Evolutionary conservation across 106 monocot genomes (phyloP), one percentile per base, ranked within the genome.

Genomic region (Dioscorea alata): DNA sequence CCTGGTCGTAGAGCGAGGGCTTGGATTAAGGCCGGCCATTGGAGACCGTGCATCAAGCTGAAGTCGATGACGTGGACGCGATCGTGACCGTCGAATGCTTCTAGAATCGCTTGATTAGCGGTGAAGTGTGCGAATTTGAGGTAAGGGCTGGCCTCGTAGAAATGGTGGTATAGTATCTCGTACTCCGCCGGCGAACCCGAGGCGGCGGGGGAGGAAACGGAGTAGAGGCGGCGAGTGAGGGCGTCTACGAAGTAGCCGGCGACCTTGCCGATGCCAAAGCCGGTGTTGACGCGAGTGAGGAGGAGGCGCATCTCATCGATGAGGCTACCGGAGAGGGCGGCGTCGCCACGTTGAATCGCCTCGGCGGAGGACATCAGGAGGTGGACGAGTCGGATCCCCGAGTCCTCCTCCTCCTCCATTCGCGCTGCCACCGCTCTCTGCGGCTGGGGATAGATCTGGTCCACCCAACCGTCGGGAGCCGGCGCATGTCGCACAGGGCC

Each of bases 81-180:
- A 61, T 76, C 68, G 57, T 74, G 73, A 34, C 82, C 89, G 48
- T 73, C 69, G 79, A 89, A 80, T 33, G 89, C 85, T 28, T 89
- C 85, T 6, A 89, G 74, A 50, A 89, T 89, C 33, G 89, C 89
- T 61, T 82, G 82, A 72, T 89, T 89, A 28, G 89, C 89, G 13
- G 80, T 85, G 85, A 84, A 85, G 82, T 89, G 84, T 34, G 85
- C 85, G 77, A 89, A 89, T 69, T 85, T 89, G 60, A 89, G 71
- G 62, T 85, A 85, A 13, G 89, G 89, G 74, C 75, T 60, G 15
- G 82, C 73, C 71, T 89, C 89, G 71, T 89, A 85, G 77, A 80
- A 89, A 4, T 76, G 65, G 71, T 79, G 74, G 64, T 85, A 76
- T 35, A 85, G 67, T 33, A 80, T 59, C 69, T 75, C 86, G 65